A percentile compares a stretch with the other conserved stretches of the same genome.
phyloP scores from a whole-genome alignment of 768 basidiomycete genomes.

The Suillus cothurnatus region DNA sequence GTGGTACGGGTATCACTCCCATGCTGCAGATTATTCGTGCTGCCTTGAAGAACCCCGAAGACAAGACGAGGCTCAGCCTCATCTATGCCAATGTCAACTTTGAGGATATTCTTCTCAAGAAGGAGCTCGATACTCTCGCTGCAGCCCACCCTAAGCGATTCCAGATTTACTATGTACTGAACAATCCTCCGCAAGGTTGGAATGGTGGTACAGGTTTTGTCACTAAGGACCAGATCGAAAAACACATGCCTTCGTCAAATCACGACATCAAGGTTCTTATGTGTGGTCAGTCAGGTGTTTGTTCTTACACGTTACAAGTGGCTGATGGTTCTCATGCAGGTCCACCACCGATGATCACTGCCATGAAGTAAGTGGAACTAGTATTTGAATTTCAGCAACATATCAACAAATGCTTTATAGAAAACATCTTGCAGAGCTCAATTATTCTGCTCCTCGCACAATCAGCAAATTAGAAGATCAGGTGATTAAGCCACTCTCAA shows the following conservation, averaged over 20 bases:
- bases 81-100: slow-evolving; percentile 96
- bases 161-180: slow-evolving; percentile 88
- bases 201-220: slow-evolving; percentile 91
- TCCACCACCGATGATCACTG: slow-evolving; percentile 76
- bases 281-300: slow-evolving; percentile 62
- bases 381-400: background rate
- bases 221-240: slow-evolving; percentile 86
- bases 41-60: slow-evolving; percentile 85
- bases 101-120: slow-evolving; percentile 90
- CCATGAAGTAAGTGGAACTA: slow-evolving; percentile 68
- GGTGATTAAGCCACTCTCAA: slow-evolving; percentile 40
- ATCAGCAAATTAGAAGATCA: slow-evolving; percentile 93
- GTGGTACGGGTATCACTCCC: slow-evolving; percentile 97
- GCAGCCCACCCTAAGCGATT: slow-evolving; percentile 65
- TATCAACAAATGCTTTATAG: slow-evolving; percentile 39
- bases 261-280: slow-evolving; percentile 82
- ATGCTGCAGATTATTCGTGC: slow-evolving; percentile 99
- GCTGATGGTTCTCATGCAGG: slow-evolving; percentile 36
- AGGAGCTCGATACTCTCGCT: slow-evolving; percentile 82
- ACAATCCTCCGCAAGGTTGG: slow-evolving; percentile 91
- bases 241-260: slow-evolving; percentile 67
- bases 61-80: slow-evolving; percentile 80
- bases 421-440: slow-evolving; percentile 87
- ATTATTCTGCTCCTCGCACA: slow-evolving; percentile 84
- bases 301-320: slow-evolving; percentile 11